phyloP scores from a whole-genome alignment of 768 basidiomycete genomes.

The Lactarius pseudohatsudake region DNA sequence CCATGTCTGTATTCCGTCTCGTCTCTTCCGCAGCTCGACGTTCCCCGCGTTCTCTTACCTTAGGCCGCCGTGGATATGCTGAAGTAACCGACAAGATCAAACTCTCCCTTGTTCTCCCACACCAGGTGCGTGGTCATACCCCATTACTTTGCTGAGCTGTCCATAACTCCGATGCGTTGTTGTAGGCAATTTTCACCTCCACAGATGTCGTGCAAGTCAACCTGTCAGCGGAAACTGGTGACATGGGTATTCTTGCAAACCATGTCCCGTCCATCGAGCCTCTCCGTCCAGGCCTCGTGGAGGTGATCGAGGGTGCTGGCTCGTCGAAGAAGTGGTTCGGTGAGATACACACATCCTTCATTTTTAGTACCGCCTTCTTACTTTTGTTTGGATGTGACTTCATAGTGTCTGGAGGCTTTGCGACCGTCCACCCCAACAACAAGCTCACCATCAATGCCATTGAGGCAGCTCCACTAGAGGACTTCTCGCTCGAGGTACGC shows the following conservation, averaged over 20 bases:
- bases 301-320: conserved; percentile 82
- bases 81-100: conserved; percentile 89
- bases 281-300: conserved; percentile 89
- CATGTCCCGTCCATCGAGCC: conserved; percentile 98
- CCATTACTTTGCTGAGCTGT: conserved; percentile 14
- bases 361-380: background rate
- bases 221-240: conserved; percentile 88
- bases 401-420: conserved; percentile 92
- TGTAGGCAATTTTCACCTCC: conserved; percentile 86
- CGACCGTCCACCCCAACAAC: conserved; percentile 97
- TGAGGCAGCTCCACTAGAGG: conserved; percentile 90
- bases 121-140: conserved; percentile 65
- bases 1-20: conserved; percentile 78
- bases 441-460: conserved; percentile 94
- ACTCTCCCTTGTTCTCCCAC: conserved; percentile 91
- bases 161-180: conserved; percentile 23
- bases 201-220: conserved; percentile 95
- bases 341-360: conserved; percentile 42
- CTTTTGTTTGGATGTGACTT: conserved; percentile 1
- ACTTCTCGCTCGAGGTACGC: conserved; percentile 86
- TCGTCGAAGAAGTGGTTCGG: conserved; percentile 96
- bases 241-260: conserved; percentile 99
- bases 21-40: conserved; percentile 63
- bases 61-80: conserved; percentile 83
- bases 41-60: conserved; percentile 48